A percentile compares a stretch with the other conserved stretches of the same genome.
These are phyloP conservation scores for Cutaneotrichosporon sp. DNA, from an alignment of 1,284 basidiomycete species.

Conservation along the genomic window DNA sequence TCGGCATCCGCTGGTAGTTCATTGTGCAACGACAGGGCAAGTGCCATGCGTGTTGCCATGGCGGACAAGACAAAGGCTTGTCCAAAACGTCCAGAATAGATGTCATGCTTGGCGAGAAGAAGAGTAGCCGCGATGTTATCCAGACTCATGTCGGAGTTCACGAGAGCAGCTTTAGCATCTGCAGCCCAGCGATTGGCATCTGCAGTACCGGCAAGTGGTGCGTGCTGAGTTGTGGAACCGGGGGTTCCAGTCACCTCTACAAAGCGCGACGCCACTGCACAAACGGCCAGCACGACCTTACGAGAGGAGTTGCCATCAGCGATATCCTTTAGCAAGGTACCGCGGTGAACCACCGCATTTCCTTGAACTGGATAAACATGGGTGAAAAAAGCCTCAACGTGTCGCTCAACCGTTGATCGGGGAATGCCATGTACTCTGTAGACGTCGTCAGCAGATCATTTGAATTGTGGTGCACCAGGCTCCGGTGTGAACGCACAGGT, in stretches of 20 bases:
- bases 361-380: constrained; percentile 20
- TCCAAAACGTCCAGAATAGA: constrained; percentile 16
- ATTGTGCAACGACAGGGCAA: constrained; percentile 16
- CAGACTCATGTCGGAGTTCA: constrained; percentile 18
- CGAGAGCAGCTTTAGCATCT: constrained; percentile 16
- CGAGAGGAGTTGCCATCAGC: constrained; percentile 9
- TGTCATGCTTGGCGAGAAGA: constrained; percentile 23
- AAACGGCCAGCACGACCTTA: constrained; percentile 19
- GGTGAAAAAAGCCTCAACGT: constrained; percentile 21
- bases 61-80: constrained; percentile 15
- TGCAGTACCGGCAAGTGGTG: not conserved
- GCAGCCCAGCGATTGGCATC: constrained; percentile 16
- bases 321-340: constrained; percentile 15
- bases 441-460: not conserved
- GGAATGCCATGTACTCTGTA: constrained; percentile 14
- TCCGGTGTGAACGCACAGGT: constrained; percentile 3
- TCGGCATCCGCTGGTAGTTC: constrained; percentile 12
- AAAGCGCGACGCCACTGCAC: constrained; percentile 20
- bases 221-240: not conserved
- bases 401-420: constrained; percentile 12
- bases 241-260: constrained; percentile 4
- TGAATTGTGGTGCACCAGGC: not conserved
- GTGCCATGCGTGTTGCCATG: constrained; percentile 16
- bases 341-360: constrained; percentile 21
- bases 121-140: constrained; percentile 21